Percentiles rank a stretch among this genome's conserved stretches.
Conservation (phyloP, 148 eudicot genomes). For the Diospyros kaki region DNA sequence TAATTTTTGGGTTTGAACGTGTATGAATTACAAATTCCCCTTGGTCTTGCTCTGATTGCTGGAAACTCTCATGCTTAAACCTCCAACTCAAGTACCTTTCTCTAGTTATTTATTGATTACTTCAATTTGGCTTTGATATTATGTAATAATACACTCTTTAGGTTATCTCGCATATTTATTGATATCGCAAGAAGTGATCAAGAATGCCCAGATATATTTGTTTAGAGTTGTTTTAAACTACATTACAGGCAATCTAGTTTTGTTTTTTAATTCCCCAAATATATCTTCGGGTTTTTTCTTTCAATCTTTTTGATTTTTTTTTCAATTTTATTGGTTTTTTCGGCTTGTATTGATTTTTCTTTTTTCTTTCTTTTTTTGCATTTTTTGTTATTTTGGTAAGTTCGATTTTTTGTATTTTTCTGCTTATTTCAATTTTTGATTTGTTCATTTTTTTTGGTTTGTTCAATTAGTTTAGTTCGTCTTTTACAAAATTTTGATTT, state of each 20-base stretch:
- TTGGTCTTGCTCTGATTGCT: constrained; percentile 90
- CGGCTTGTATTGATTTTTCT: too few relatives aligned
- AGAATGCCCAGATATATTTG: not conserved
- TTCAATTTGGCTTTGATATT: not conserved
- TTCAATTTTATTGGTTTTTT: too few relatives aligned
- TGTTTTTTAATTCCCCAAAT: too few relatives aligned
- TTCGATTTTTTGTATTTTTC: too few relatives aligned
- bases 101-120: not conserved
- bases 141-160: not conserved
- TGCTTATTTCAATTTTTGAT: too few relatives aligned
- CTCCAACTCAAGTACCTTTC: constrained; percentile 77
- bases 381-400: too few relatives aligned
- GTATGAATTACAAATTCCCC: constrained; percentile 57
- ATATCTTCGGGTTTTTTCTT: too few relatives aligned
- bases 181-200: not conserved
- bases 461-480: too few relatives aligned
- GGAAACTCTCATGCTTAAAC: constrained; percentile 96
- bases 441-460: too few relatives aligned
- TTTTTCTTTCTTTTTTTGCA: too few relatives aligned
- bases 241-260: not conserved
- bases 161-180: not conserved
- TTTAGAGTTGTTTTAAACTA: not conserved
- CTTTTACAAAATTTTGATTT: too few relatives aligned
- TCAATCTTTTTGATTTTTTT: too few relatives aligned
- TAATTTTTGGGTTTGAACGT: not conserved